These are phyloP conservation scores for Mycena citricolor DNA, from an alignment of 1,284 basidiomycete genomes.

Conservation along the genomic window DNA sequence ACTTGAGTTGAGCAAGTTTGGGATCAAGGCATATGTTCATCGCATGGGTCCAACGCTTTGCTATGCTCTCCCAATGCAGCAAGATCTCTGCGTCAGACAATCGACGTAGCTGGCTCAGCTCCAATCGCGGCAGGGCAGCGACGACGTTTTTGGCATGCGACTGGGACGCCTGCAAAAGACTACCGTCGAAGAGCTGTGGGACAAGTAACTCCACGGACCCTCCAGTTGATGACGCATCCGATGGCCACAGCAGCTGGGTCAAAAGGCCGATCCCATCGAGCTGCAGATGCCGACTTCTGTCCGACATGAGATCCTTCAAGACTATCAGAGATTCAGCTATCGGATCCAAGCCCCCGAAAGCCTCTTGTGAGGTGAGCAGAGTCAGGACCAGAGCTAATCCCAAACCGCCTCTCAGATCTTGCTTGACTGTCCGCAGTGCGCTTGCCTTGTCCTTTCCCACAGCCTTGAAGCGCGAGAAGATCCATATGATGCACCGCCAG, in stretches of 20 bases:
- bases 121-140: slow-evolving; percentile 25
- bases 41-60: slow-evolving; percentile 41
- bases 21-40: slow-evolving; percentile 21
- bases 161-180: slow-evolving; percentile 7
- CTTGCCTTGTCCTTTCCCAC: too few relatives aligned
- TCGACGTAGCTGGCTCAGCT: slow-evolving; percentile 32
- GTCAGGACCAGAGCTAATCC: slow-evolving; percentile 38
- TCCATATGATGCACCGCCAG: slow-evolving; percentile 59
- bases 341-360: slow-evolving; percentile 19
- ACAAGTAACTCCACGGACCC: slow-evolving; percentile 8
- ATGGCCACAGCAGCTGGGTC: slow-evolving; percentile 35
- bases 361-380: slow-evolving; percentile 31
- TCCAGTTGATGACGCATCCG: slow-evolving; percentile 25
- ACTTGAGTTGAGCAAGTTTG: slow-evolving; percentile 4
- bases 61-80: slow-evolving; percentile 43
- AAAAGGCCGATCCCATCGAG: slow-evolving; percentile 42
- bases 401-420: slow-evolving; percentile 44
- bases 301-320: slow-evolving; percentile 39
- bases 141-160: slow-evolving; percentile 17
- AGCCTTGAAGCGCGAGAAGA: slow-evolving; percentile 48
- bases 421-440: slow-evolving; percentile 40
- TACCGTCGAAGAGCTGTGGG: slow-evolving; percentile 30
- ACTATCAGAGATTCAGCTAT: slow-evolving; percentile 37
- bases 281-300: slow-evolving; percentile 29
- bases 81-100: slow-evolving; percentile 47